phyloP scores from a whole-genome alignment of 1,284 basidiomycete species.

The Dichomitus squalens region DNA sequence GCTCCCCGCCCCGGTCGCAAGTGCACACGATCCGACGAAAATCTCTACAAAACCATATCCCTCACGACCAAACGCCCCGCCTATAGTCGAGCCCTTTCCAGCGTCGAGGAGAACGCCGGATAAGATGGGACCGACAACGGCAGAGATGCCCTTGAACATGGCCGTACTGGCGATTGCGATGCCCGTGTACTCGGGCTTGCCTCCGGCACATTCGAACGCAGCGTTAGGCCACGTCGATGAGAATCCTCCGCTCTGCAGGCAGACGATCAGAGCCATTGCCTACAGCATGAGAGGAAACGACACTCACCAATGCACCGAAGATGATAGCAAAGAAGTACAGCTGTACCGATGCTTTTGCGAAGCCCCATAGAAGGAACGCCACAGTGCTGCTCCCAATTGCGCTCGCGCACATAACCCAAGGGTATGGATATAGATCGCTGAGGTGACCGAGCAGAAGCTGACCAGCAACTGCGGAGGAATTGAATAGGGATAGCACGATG shows the following conservation, averaged over 20 bases:
- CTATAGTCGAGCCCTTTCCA: conserved; percentile 20
- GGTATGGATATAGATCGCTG: conserved; percentile 26
- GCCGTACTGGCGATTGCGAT: conserved; percentile 25
- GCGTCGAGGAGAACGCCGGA: conserved; percentile 28
- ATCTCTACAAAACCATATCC: conserved; percentile 31
- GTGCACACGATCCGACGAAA: conserved; percentile 30
- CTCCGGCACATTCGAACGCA: conserved; percentile 26
- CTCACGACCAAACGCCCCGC: conserved; percentile 24
- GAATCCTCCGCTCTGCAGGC: conserved; percentile 28
- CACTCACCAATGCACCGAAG: conserved; percentile 18
- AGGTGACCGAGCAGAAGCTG: conserved; percentile 31
- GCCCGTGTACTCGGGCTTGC: conserved; percentile 25
- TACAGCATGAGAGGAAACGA: neutral
- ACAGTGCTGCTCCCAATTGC: conserved; percentile 24
- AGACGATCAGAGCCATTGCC: neutral
- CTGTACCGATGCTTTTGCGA: conserved; percentile 22
- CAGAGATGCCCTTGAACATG: conserved; percentile 27
- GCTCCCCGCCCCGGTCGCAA: conserved; percentile 24
- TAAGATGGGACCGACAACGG: conserved; percentile 29
- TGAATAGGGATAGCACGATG: conserved; percentile 31
- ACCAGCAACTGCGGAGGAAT: conserved; percentile 30
- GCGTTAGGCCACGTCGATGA: conserved; percentile 27
- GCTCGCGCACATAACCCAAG: conserved; percentile 25
- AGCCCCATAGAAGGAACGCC: conserved; percentile 30
- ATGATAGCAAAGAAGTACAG: conserved; percentile 28